A percentile compares a stretch with the other conserved stretches of the same genome.
These are phyloP conservation scores for Rhodotorula sp. DNA, from an alignment of 1,284 basidiomycete species.

Conservation along the genomic window DNA sequence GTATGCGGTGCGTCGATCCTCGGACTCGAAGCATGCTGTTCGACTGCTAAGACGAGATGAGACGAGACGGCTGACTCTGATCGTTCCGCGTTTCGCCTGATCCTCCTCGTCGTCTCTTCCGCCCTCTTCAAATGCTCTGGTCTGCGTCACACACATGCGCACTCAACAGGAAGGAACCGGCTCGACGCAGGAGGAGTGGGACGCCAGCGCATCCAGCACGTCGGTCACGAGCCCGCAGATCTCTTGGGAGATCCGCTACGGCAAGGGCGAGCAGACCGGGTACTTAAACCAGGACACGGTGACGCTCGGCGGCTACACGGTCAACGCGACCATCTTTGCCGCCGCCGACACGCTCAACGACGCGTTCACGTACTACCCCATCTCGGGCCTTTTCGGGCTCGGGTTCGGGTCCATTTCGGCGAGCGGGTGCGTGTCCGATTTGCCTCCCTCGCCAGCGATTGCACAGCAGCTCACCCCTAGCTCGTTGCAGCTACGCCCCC, in stretches of 20 bases:
- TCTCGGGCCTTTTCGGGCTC: constrained; percentile 24
- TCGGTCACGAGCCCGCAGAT: constrained; percentile 20
- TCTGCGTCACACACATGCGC: neutral
- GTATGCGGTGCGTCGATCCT: constrained; percentile 3
- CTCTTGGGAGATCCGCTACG: constrained; percentile 22
- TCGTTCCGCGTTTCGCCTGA: too few species aligned
- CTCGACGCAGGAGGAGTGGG: constrained; percentile 11
- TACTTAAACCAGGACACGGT: constrained; percentile 23
- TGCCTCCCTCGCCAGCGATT: neutral
- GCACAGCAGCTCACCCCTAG: too few species aligned
- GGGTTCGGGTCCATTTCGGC: constrained; percentile 22
- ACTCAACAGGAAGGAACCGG: constrained; percentile 24
- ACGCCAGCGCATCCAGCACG: constrained; percentile 21
- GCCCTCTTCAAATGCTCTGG: neutral
- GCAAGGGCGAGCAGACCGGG: constrained; percentile 14
- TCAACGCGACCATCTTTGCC: constrained; percentile 27
- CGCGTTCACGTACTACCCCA: constrained; percentile 26
- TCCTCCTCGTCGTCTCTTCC: neutral
- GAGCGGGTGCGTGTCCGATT: constrained; percentile 5
- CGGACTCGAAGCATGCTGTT: neutral
- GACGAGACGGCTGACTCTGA: too few species aligned
- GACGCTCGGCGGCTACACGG: constrained; percentile 20
- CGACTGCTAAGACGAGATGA: too few species aligned
- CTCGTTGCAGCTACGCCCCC: constrained; percentile 11
- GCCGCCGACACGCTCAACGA: constrained; percentile 24